Evolutionary conservation across 345 rosid species (phyloP), one percentile per base, ranked within the genome.

Genomic region (Populus tremula): DNA sequence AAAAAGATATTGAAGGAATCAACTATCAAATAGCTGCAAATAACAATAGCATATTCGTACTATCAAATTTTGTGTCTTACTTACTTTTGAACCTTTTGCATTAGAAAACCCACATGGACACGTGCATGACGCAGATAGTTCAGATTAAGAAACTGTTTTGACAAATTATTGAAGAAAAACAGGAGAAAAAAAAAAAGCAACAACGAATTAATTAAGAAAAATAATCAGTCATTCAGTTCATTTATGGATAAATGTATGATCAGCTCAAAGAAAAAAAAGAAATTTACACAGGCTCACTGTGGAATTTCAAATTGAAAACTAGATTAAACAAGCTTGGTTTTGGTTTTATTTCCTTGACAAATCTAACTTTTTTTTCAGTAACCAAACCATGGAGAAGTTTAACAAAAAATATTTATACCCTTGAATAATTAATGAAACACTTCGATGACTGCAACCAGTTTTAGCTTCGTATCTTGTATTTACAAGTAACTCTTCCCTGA

Each of bases 371-470:
- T 25, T 11, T 38, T 50, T 74, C 18, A 33, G 13, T 23, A 72
- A 47, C 53, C 6, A 47, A 14, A 47, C 18, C 23, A 50, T 65
- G 8, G 53, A 35, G 29, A 70, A 75, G 41, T 38, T 23, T 20
- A 76, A 27, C 31, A 67, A 38, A 62, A 83, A 73, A n/a, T 71
- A 78, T 36, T 33, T 27, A 41, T 91, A 91, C 93, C 91, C 89
- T 59, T 82, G 84, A 85, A 86, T 82, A 77, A 88, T 74, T 80
- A 74, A 73, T 80, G 82, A 82, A 81, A 76, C 61, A 66, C 78
- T 82, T 78, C 25, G 73, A 84, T 67, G 76, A 53, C 65, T 75
- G 79, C 56, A 75, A 80, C 76, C 61, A 59, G 76, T 76, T 75
- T 76, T 41, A 72, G 77, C 72, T 54, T 65, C 78, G 59, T 66